Evolutionary conservation across 495 filamentous ascomycete genomes (phyloP).

Genomic region (Hamigera avellanea): DNA sequence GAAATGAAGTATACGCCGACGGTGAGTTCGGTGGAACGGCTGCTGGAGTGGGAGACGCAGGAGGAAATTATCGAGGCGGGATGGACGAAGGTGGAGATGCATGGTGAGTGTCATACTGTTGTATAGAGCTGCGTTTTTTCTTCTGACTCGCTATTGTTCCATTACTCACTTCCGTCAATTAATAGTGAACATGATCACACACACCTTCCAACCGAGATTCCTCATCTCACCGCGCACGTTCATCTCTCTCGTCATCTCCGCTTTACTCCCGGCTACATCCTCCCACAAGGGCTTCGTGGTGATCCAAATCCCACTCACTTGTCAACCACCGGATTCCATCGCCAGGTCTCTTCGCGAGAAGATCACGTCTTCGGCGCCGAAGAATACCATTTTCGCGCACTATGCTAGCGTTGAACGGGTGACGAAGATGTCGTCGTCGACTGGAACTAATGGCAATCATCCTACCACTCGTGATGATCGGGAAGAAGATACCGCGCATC

Average conservation of each 20-base stretch:
- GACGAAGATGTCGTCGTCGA: constrained; percentile 14
- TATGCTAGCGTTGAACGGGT: constrained; percentile 56
- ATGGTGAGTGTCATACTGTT: constrained; percentile 24
- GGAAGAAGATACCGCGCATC: background rate
- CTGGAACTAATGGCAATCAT: background rate
- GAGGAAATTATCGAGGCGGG: constrained; percentile 22
- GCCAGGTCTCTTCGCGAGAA: constrained; percentile 18
- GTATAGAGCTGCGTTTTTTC: too few species aligned
- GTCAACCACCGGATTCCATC: constrained; percentile 18
- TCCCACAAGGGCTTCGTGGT: constrained; percentile 35
- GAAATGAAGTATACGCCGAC: constrained; percentile 65
- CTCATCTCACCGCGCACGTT: constrained; percentile 28
- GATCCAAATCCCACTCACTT: constrained; percentile 40
- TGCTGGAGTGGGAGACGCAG: constrained; percentile 40
- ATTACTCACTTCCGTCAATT: too few species aligned
- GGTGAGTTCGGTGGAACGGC: constrained; percentile 41
- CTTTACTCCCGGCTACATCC: constrained; percentile 7
- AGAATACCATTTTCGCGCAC: constrained; percentile 35
- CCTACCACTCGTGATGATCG: background rate
- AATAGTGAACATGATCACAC: constrained; percentile 35
- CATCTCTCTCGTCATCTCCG: constrained; percentile 24
- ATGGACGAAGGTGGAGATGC: constrained; percentile 41
- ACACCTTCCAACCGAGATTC: constrained; percentile 22
- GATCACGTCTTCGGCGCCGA: constrained; percentile 18
- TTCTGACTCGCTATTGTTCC: too few species aligned